Percentiles rank a stretch among this genome's conserved stretches.
phyloP scores from a whole-genome alignment of 1,284 basidiomycete species.

The Wolfiporia cocos region DNA sequence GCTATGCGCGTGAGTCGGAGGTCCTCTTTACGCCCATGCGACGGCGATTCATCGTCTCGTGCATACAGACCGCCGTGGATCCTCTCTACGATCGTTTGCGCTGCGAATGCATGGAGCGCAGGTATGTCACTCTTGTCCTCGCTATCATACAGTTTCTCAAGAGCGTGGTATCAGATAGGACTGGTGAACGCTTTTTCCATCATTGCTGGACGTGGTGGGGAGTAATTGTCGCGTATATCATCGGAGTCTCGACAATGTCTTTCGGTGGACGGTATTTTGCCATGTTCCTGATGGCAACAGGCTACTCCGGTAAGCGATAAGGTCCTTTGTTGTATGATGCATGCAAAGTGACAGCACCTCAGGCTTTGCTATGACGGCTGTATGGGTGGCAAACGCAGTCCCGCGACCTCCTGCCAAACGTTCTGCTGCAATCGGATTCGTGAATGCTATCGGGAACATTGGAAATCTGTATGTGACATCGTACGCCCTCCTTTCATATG shows the following conservation, averaged over 20 bases:
- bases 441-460: slow-evolving; percentile 35
- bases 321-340: neutral
- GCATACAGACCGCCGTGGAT: slow-evolving; percentile 63
- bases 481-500: neutral
- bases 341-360: neutral
- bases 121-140: slow-evolving; percentile 31
- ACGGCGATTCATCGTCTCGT: too few species aligned
- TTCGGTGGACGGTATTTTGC: slow-evolving; percentile 54
- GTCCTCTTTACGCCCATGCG: too few species aligned
- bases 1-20: slow-evolving; percentile 48
- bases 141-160: neutral
- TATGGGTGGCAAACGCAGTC: slow-evolving; percentile 60
- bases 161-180: slow-evolving; percentile 33
- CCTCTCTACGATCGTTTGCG: slow-evolving; percentile 46
- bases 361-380: slow-evolving; percentile 55
- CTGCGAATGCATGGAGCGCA: slow-evolving; percentile 60
- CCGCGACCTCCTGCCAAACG: slow-evolving; percentile 60
- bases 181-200: slow-evolving; percentile 68
- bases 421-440: slow-evolving; percentile 38
- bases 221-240: slow-evolving; percentile 58
- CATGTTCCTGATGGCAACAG: slow-evolving; percentile 58
- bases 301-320: slow-evolving; percentile 40
- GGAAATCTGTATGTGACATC: slow-evolving; percentile 29
- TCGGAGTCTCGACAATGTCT: slow-evolving; percentile 48
- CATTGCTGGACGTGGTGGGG: slow-evolving; percentile 54